Conservation (phyloP, 306 rosid genomes). For the Dicorynia guianensis region DNA sequence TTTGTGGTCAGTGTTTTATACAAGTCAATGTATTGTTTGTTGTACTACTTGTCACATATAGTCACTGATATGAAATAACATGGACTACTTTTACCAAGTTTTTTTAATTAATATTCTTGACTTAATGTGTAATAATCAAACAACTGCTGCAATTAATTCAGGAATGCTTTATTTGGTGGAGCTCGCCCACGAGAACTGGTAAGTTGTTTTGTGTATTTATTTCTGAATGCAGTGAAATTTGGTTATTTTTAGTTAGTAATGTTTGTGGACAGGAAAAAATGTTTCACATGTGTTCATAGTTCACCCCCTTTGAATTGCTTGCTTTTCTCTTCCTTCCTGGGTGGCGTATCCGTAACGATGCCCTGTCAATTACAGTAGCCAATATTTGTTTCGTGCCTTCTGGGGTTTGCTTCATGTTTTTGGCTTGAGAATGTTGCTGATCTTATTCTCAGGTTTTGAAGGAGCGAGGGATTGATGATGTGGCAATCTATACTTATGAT, state of each 20-base stretch:
- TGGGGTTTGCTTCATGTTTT: slow-evolving; percentile 32
- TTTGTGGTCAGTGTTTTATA: not conserved
- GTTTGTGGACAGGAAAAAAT: not conserved
- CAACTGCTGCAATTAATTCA: slow-evolving; percentile 55
- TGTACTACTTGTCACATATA: not conserved
- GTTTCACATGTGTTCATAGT: slow-evolving; percentile 3
- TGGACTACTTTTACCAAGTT: slow-evolving; percentile 34
- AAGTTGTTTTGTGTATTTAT: slow-evolving; percentile 41
- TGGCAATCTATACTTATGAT: slow-evolving; percentile 58
- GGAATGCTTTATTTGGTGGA: slow-evolving; percentile 92
- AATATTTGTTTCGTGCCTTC: not conserved
- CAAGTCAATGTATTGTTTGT: not conserved
- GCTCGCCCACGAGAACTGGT: slow-evolving; percentile 98
- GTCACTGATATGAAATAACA: not conserved
- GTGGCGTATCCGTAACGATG: not conserved
- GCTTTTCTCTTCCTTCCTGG: not conserved
- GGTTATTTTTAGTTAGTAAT: not conserved
- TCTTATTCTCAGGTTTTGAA: slow-evolving; percentile 78
- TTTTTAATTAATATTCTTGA: slow-evolving; percentile 16
- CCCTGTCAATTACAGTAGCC: slow-evolving; percentile 16
- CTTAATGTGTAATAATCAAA: slow-evolving; percentile 35
- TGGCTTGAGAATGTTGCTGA: slow-evolving; percentile 31
- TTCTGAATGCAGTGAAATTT: slow-evolving; percentile 24
- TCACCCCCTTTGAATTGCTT: not conserved
- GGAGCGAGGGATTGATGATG: slow-evolving; percentile 86